These are phyloP conservation scores for Cyanodermella asteris DNA, from an alignment of 2,329 filamentous ascomycete genomes.

Conservation along the genomic window DNA sequence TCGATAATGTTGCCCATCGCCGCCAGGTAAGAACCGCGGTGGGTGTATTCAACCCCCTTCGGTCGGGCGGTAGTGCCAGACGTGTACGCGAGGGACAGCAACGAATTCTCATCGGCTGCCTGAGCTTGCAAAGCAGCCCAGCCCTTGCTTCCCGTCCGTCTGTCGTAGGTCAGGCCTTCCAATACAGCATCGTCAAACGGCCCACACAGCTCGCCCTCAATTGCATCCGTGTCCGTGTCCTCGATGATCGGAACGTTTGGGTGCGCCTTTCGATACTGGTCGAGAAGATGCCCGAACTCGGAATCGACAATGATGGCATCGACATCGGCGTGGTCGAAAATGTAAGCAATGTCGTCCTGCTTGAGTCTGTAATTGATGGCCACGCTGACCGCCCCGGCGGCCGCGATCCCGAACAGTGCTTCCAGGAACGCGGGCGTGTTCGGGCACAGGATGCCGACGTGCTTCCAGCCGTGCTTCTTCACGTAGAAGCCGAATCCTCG, in stretches of 20 bases:
- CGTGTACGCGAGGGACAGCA: constrained; percentile 79
- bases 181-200: constrained; percentile 66
- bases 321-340: constrained; percentile 69
- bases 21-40: constrained; percentile 71
- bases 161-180: constrained; percentile 57
- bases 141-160: constrained; percentile 39
- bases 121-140: constrained; percentile 60
- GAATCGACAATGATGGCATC: constrained; percentile 72
- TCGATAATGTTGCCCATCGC: constrained; percentile 73
- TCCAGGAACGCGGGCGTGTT: constrained; percentile 94
- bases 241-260: constrained; percentile 49
- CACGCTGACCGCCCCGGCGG: constrained; percentile 59
- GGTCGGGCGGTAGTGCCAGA: constrained; percentile 79
- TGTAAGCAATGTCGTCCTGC: constrained; percentile 69
- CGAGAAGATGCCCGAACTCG: constrained; percentile 54
- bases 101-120: constrained; percentile 51
- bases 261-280: constrained; percentile 38
- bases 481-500: constrained; percentile 76
- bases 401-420: constrained; percentile 67
- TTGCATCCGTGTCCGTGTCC: constrained; percentile 65
- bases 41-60: constrained; percentile 83
- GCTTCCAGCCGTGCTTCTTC: constrained; percentile 46
- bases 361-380: constrained; percentile 54
- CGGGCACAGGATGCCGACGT: constrained; percentile 68
- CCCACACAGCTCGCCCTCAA: constrained; percentile 49